phyloP scores from a whole-genome alignment of 2,329 filamentous ascomycete species.

The Fusarium pilosicola region DNA sequence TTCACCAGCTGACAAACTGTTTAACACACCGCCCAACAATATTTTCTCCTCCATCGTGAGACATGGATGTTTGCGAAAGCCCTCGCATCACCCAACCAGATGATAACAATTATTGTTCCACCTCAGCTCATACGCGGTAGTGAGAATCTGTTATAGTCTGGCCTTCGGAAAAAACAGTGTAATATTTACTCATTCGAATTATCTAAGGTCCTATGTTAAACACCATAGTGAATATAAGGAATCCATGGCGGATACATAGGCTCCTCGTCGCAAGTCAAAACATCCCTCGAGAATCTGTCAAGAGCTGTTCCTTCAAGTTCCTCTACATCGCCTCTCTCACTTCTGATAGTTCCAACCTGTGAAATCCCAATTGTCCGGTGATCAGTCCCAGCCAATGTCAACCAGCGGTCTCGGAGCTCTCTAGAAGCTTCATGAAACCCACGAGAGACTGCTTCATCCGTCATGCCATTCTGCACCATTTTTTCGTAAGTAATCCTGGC shows the following conservation, averaged over 20 bases:
- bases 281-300: neutral
- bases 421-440: neutral
- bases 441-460: neutral
- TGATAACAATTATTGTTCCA: neutral
- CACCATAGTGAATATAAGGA: neutral
- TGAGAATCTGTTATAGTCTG: too few relatives aligned
- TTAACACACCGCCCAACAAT: neutral
- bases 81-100: neutral
- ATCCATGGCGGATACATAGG: neutral
- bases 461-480: neutral
- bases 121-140: neutral
- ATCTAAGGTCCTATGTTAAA: neutral
- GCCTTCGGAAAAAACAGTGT: too few relatives aligned
- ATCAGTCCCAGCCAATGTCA: neutral
- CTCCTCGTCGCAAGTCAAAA: neutral
- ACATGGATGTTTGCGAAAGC: neutral
- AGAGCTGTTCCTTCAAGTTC: neutral
- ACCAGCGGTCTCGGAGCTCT: neutral
- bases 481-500: neutral
- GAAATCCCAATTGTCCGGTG: neutral
- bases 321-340: neutral
- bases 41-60: rapidly evolving
- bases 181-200: too few relatives aligned
- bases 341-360: rapidly evolving
- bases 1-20: too few relatives aligned